Percentiles rank a stretch among this genome's conserved stretches.
Evolutionary conservation across 805 yeast species (phyloP).

Genomic region (Ogataea kodamae): DNA sequence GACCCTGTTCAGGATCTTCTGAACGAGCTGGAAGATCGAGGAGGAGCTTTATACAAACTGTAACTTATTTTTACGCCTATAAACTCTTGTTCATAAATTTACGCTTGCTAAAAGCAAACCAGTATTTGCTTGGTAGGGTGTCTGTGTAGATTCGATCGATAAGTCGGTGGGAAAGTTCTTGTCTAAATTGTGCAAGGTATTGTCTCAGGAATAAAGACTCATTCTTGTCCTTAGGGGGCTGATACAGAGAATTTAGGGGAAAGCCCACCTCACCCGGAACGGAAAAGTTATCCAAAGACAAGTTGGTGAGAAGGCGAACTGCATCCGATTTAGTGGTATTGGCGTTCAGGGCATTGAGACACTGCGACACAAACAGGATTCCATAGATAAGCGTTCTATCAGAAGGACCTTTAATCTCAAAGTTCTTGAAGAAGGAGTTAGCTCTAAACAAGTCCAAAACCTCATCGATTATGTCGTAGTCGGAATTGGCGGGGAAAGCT

Average conservation of each 20-base stretch:
- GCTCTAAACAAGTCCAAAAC: slow-evolving; percentile 88
- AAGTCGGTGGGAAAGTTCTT: slow-evolving; percentile 82
- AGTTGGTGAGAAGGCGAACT: slow-evolving; percentile 65
- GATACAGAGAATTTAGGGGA: slow-evolving; percentile 79
- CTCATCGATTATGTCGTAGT: slow-evolving; percentile 91
- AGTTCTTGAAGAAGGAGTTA: slow-evolving; percentile 93
- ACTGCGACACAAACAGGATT: slow-evolving; percentile 81
- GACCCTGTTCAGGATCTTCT: slow-evolving; percentile 62
- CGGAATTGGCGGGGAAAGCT: slow-evolving; percentile 69
- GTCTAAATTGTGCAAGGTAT: slow-evolving; percentile 90
- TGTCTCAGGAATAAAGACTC: slow-evolving; percentile 78
- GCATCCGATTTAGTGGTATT: slow-evolving; percentile 56
- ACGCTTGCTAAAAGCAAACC: slow-evolving; percentile 95
- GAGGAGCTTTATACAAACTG: slow-evolving; percentile 65
- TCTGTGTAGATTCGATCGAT: slow-evolving; percentile 68
- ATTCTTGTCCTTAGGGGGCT: slow-evolving; percentile 67
- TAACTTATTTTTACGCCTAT: slow-evolving; percentile 27
- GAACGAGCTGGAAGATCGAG: slow-evolving; percentile 66
- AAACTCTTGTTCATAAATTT: slow-evolving; percentile 92
- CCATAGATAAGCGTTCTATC: slow-evolving; percentile 94
- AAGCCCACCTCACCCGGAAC: slow-evolving; percentile 95
- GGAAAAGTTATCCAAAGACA: slow-evolving; percentile 82
- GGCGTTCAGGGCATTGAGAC: slow-evolving; percentile 60
- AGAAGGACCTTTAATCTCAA: slow-evolving; percentile 93
- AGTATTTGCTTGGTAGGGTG: slow-evolving; percentile 78